Evolutionary conservation across 1,284 basidiomycete genomes (phyloP).

Genomic region (Apiotrichum akiyoshidainum): DNA sequence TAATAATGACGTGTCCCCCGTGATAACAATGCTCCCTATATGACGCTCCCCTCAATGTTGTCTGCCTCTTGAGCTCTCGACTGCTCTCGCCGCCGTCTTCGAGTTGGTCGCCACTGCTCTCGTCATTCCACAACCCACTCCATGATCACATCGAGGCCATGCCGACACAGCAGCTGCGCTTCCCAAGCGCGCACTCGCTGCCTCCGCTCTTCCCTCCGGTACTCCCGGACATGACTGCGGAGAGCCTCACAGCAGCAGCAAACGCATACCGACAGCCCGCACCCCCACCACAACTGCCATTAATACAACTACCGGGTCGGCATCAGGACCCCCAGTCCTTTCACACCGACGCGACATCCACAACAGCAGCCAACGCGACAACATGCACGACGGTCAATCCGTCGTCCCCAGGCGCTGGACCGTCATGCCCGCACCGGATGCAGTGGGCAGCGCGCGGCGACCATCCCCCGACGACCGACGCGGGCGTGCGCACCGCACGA

Average conservation of each 20-base stretch:
- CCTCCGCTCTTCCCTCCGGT: conserved; percentile 16
- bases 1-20: conserved; percentile 5
- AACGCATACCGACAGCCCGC: conserved; percentile 42
- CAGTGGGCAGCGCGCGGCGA: conserved; percentile 35
- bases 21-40: neutral
- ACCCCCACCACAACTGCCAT: conserved; percentile 43
- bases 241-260: conserved; percentile 33
- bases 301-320: conserved; percentile 34
- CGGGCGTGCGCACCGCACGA: conserved; percentile 23
- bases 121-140: neutral
- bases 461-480: conserved; percentile 22
- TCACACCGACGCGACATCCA: conserved; percentile 11
- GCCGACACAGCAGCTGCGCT: conserved; percentile 18
- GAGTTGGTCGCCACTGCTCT: neutral
- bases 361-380: conserved; percentile 1
- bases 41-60: no score
- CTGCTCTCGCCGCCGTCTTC: neutral
- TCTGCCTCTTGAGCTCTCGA: neutral
- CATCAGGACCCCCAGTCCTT: conserved; percentile 35
- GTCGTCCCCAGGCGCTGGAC: conserved; percentile 2
- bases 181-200: conserved; percentile 13
- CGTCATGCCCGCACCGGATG: conserved; percentile 25
- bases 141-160: conserved; percentile 8
- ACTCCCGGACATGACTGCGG: conserved; percentile 16
- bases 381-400: conserved; percentile 8